Evolutionary conservation across 805 yeast species (phyloP), one percentile per base, ranked within the genome.

Genomic region (Nakazawaea wickerhamii): DNA sequence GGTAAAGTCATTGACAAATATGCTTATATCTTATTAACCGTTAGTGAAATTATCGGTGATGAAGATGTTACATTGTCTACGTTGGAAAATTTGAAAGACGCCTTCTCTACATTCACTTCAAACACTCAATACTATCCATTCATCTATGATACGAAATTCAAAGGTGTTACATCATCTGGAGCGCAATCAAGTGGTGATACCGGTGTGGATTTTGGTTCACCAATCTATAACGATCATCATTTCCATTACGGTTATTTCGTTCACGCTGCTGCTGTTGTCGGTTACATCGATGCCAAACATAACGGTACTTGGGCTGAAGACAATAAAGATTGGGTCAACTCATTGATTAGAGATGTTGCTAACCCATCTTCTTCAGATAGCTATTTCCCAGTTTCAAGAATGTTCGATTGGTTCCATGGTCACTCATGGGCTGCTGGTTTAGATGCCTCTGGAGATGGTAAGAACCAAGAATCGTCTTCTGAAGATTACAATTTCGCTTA

Each of bases 341-440:
- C 75, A 11, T 65, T 83, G 43, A 57, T 80, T n/a, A 70, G 89
- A 59, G 90, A 83, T 60, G 77, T 73, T 47, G 81, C 84, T 3
- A 79, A 77, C 48, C 84, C 86, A 4, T 61, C 67, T 5, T 64
- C 62, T 13, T 60, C 64, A 5, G 90, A 84, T 51, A 50, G 55
- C 2, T 72, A 59, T 51, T 83, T 82, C 62, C 89, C 89, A 5
- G 80, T 75, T 14, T 80, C 68, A 35, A 70, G 90, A 54, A 70
- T 78, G 6, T 83, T 82, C 60, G 87, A 81, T 55, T 84, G 86
- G 86, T 84, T 64, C 55, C 74, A 74, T 52, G 91, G 91, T 1
- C 90, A 84, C 55, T 81, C 89, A 0, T 82, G 83, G 77, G 91
- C 90, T 1, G 80, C 79, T 54, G 90, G 91, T 2, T 66, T 83